These are phyloP conservation scores for Sarocladium kiliense DNA, from an alignment of 2,329 filamentous ascomycete species.

Conservation along the genomic window DNA sequence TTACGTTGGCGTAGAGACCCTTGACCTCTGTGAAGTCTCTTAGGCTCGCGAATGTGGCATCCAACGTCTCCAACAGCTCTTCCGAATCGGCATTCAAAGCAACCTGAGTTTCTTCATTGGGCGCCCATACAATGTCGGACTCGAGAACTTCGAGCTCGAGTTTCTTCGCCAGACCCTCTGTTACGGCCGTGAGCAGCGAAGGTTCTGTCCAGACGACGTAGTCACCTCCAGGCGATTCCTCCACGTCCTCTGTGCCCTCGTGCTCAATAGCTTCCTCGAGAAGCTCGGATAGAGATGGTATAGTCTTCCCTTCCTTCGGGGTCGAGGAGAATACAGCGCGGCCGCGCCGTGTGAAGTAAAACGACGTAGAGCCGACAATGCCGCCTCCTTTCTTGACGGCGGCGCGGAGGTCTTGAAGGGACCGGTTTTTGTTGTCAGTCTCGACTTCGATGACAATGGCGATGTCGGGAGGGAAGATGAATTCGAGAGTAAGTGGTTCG, in stretches of 20 bases:
- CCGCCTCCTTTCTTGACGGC: slow-evolving; percentile 70
- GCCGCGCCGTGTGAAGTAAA: slow-evolving; percentile 80
- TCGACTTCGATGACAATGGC: slow-evolving; percentile 81
- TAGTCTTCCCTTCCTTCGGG: slow-evolving; percentile 32
- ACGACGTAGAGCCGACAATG: slow-evolving; percentile 66
- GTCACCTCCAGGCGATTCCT: slow-evolving; percentile 61
- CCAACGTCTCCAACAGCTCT: slow-evolving; percentile 50
- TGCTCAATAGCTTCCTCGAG: slow-evolving; percentile 76
- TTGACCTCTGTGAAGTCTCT: slow-evolving; percentile 70
- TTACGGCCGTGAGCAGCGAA: slow-evolving; percentile 25
- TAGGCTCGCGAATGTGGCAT: slow-evolving; percentile 52
- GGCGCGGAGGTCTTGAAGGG: slow-evolving; percentile 66
- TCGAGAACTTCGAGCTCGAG: slow-evolving; percentile 64
- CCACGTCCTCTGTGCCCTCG: slow-evolving; percentile 71
- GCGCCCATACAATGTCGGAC: slow-evolving; percentile 78
- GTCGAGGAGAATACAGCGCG: slow-evolving; percentile 58
- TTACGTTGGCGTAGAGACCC: slow-evolving; percentile 70
- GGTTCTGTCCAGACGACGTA: slow-evolving; percentile 54
- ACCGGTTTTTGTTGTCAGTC: slow-evolving; percentile 73
- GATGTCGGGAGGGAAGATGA: slow-evolving; percentile 69
- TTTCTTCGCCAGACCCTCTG: slow-evolving; percentile 49
- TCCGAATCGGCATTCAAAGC: slow-evolving; percentile 54
- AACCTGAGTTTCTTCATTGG: slow-evolving; percentile 74
- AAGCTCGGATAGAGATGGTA: slow-evolving; percentile 61
- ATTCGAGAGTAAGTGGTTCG: slow-evolving; percentile 75